Evolutionary conservation across 2,329 filamentous ascomycete species (phyloP).

Genomic region (Diplocarpon rosae): DNA sequence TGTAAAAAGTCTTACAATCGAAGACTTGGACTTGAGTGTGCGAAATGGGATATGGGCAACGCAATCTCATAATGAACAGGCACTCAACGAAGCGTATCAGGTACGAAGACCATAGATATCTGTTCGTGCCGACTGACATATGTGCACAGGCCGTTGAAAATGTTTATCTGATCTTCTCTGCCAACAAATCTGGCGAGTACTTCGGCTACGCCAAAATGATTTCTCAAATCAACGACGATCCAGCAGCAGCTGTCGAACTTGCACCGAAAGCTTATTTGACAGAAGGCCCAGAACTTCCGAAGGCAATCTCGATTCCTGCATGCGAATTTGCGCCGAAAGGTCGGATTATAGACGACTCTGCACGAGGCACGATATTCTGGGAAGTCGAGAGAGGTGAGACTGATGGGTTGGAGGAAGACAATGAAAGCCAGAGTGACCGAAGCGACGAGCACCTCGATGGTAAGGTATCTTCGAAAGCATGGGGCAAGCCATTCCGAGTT

Average conservation of each 20-base stretch:
- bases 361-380: constrained; percentile 95
- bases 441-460: constrained; percentile 31
- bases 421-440: constrained; percentile 28
- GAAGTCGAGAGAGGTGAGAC: constrained; percentile 54
- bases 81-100: constrained; percentile 71
- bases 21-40: constrained; percentile 84
- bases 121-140: constrained; percentile 5
- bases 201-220: constrained; percentile 90
- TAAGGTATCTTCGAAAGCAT: constrained; percentile 37
- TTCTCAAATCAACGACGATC: constrained; percentile 72
- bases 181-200: constrained; percentile 95
- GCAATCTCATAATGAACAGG: constrained; percentile 83
- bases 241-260: constrained; percentile 57
- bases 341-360: constrained; percentile 83
- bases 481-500: constrained; percentile 85
- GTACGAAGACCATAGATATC: constrained; percentile 34
- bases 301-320: constrained; percentile 68
- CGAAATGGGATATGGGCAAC: constrained; percentile 86
- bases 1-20: constrained; percentile 82
- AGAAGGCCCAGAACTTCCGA: constrained; percentile 56
- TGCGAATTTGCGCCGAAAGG: constrained; percentile 71
- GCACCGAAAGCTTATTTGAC: constrained; percentile 51
- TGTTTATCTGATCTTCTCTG: constrained; percentile 89
- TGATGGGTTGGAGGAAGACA: constrained; percentile 35
- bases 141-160: constrained; percentile 56